phyloP scores from a whole-genome alignment of 106 monocot genomes.

The Allium fistulosum region DNA sequence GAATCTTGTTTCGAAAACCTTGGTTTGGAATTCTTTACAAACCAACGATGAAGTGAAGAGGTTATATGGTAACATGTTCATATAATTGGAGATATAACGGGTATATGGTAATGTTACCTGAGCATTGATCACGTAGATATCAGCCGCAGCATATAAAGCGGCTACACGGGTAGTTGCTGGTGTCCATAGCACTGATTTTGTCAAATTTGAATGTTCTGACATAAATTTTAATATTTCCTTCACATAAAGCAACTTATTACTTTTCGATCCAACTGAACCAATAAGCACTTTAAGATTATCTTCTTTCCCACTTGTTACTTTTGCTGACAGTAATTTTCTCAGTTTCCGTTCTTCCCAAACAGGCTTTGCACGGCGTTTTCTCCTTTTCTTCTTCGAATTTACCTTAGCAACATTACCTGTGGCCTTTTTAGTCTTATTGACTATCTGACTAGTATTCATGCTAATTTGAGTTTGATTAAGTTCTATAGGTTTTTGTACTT shows the following conservation, averaged over 20 bases:
- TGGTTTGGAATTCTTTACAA: too few species aligned
- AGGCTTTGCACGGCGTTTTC: conserved; percentile 17
- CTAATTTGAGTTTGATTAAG: conserved; percentile 27
- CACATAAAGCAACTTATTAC: conserved; percentile 79
- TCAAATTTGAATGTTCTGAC: conserved; percentile 58
- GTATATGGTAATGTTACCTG: conserved; percentile 39
- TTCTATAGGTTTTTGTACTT: conserved; percentile 23
- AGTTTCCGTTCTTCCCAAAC: not conserved
- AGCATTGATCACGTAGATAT: conserved; percentile 86
- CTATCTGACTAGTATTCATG: not conserved
- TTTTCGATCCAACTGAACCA: conserved; percentile 94
- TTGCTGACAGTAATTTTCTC: conserved; percentile 41
- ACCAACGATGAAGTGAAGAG: too few species aligned
- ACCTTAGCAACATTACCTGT: conserved; percentile 10
- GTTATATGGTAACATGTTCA: too few species aligned
- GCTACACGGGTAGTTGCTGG: conserved; percentile 74
- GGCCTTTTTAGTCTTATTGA: conserved; percentile 21
- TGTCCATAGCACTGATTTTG: conserved; percentile 71
- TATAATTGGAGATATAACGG: too few species aligned
- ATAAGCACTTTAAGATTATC: conserved; percentile 63
- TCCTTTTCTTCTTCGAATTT: conserved; percentile 23
- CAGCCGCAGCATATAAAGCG: conserved; percentile 87
- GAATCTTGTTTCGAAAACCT: too few species aligned
- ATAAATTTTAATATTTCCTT: conserved; percentile 61
- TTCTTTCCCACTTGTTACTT: conserved; percentile 10